These are phyloP conservation scores for Knoxdaviesia capensis DNA, from an alignment of 2,329 filamentous ascomycete genomes.

Conservation along the genomic window DNA sequence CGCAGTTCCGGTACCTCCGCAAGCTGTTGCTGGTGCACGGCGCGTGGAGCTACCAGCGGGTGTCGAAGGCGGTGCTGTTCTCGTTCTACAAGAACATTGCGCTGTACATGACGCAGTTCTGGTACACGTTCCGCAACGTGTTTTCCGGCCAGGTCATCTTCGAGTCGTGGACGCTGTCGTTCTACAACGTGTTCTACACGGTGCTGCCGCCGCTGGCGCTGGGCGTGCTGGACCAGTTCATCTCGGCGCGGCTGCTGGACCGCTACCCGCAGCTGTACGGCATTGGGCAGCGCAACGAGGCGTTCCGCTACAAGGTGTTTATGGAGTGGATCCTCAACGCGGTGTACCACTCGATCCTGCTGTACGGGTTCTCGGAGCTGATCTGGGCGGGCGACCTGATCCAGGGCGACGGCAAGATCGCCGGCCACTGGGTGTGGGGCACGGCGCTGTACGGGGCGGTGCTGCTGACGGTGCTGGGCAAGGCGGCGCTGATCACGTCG, in stretches of 20 bases:
- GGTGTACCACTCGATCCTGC: constrained; percentile 81
- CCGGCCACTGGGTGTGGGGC: constrained; percentile 96
- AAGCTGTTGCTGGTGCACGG: constrained; percentile 91
- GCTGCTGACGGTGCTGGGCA: constrained; percentile 82
- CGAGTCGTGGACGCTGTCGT: constrained; percentile 97
- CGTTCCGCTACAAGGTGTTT: constrained; percentile 88
- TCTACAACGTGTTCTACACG: constrained; percentile 98
- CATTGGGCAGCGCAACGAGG: constrained; percentile 77
- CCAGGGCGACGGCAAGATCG: constrained; percentile 57
- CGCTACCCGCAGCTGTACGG: constrained; percentile 92
- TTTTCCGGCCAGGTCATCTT: constrained; percentile 97
- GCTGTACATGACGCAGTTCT: constrained; percentile 98
- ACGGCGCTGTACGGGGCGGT: constrained; percentile 85
- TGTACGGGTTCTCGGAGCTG: constrained; percentile 69
- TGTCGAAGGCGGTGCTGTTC: constrained; percentile 93
- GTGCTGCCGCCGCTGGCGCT: constrained; percentile 82
- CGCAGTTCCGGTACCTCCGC: constrained; percentile 82
- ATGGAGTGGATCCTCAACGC: constrained; percentile 84
- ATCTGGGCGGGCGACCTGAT: constrained; percentile 71
- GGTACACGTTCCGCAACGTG: constrained; percentile 96
- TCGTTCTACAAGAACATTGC: constrained; percentile 99
- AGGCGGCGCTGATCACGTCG: constrained; percentile 84
- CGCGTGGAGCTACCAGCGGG: constrained; percentile 91
- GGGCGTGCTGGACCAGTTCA: constrained; percentile 94
- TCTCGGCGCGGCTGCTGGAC: constrained; percentile 81